Base-by-base conservation (phyloP, 2,329 filamentous ascomycete species). In the Pseudonectria buxi region DNA sequence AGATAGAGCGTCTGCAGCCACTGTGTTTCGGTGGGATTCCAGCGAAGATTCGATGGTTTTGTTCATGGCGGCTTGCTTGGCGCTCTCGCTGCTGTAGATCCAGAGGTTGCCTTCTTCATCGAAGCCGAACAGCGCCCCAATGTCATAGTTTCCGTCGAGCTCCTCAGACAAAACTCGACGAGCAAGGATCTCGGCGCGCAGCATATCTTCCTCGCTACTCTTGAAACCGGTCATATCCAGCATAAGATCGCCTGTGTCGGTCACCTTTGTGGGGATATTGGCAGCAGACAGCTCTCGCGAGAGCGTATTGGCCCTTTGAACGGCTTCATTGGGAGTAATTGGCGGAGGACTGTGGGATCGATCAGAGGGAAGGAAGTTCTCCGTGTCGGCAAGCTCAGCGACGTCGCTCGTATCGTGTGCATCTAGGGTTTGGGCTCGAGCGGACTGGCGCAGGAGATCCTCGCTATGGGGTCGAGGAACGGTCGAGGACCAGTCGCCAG, bases 71-170 rank as follows among this genome's bases (percentile, higher is more conserved):
- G 85, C 83, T 51, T 92, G 83, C 56, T 95, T 96, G 15, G 92
- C 88, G 55, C 95, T 89, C 59, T 96, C 89, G 51, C 89, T 96
- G 63, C 88, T 92, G 65, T 98, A 98, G 47, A 98, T 96, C 90
- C 92, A 96, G n/a, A 98, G 71, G 53, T 98, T 98, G 6, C 92
- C 92, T 40, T 92, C 80, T 54, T 94, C 88, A 55, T 98, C 92
- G 29, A 92, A 90, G 10, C 89, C 92, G 50, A 98, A 95, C 22
- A 98, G 71, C 2, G 90, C 83, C 6, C 92, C 92, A 50, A 98
- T 94, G 56, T 98, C 92, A 59, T 95, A 95, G 55, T 90, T 88
- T 14, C 89, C 92, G 52, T 95, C 86, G 11, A 96, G 66, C 62
- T 96, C 90, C 56, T 98, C 88, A 0, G 88, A 82, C 10, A 98